Evolutionary conservation across 768 basidiomycete species (phyloP), one percentile per base, ranked within the genome.

Genomic region (Auricularia cornea): DNA sequence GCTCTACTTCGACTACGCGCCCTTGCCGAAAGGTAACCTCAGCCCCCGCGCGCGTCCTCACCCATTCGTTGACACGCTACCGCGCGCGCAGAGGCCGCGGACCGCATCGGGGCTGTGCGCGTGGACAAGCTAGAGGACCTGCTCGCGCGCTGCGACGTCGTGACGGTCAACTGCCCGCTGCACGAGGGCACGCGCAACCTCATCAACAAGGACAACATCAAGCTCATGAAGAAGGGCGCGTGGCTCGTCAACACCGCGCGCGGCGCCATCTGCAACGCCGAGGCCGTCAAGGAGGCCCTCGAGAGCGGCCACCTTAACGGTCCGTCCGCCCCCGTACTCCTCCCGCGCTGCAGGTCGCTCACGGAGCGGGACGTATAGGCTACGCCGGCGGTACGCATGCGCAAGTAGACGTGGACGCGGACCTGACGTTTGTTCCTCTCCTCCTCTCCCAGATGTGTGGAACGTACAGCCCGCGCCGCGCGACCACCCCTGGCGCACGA

Each of bases 211-310:
- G 69, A 59, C 65, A 60, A 31, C 30, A 31, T 77, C 61, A 64
- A 65, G 63, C 73, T 73, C 64, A 69, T 77, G 68, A 76, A 77
- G 70, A 70, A 71, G 38, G 93, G 92, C 59, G 84, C 92, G 18
- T 94, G 89, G 89, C 84, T 95, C 69, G 88, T 96, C 71, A 96
- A 96, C 83, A 93, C 92, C 31, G 91, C 92, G 60, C 90, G 92
- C 68, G 94, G 94, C 52, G 94, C 94, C 48, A 93, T 96, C 70
- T 92, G 90, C 72, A 87, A 92, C 76, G 85, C 85, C 67, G 85
- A 92, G 65, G 92, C 85, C 51, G 87, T 95, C 64, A 86, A 87
- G 3, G 85, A 72, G 0, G 92, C 93, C 14, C 72, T 96, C 62
- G 80, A 83, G 77, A 85, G 82, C 60, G 93, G 93, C 20, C 89